phyloP scores from a whole-genome alignment of 495 filamentous ascomycete genomes.

The Aspergillus egyptiacus region DNA sequence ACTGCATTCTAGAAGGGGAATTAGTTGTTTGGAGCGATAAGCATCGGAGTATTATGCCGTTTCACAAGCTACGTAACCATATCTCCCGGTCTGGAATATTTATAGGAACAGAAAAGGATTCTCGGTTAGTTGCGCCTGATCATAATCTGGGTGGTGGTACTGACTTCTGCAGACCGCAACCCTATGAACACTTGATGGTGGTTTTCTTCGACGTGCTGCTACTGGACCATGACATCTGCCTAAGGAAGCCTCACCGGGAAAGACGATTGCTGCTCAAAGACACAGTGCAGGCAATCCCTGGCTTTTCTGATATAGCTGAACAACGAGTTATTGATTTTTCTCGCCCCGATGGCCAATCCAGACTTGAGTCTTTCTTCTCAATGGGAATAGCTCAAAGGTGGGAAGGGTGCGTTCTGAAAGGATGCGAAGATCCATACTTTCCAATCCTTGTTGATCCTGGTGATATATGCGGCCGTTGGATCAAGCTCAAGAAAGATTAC shows the following conservation, averaged over 20 bases:
- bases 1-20: constrained; percentile 79
- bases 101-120: constrained; percentile 63
- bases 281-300: constrained; percentile 49
- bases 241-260: constrained; percentile 53
- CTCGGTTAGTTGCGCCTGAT: constrained; percentile 45
- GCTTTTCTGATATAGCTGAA: constrained; percentile 54
- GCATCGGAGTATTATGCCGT: constrained; percentile 54
- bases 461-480: constrained; percentile 47
- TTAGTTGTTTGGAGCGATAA: constrained; percentile 69
- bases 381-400: constrained; percentile 56
- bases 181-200: constrained; percentile 75
- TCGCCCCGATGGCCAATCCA: constrained; percentile 30
- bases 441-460: constrained; percentile 36
- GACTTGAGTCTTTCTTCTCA: constrained; percentile 57
- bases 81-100: constrained; percentile 66
- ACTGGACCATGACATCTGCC: constrained; percentile 59
- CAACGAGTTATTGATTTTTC: constrained; percentile 60
- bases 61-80: constrained; percentile 77
- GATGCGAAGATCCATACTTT: constrained; percentile 72
- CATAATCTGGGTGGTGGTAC: not conserved
- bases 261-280: constrained; percentile 55
- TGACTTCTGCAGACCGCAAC: constrained; percentile 45
- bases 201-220: constrained; percentile 75
- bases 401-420: constrained; percentile 78
- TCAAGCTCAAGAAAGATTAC: constrained; percentile 90